phyloP scores from a whole-genome alignment of 2,329 filamentous ascomycete genomes.

The Pyrenochaeta sp. region DNA sequence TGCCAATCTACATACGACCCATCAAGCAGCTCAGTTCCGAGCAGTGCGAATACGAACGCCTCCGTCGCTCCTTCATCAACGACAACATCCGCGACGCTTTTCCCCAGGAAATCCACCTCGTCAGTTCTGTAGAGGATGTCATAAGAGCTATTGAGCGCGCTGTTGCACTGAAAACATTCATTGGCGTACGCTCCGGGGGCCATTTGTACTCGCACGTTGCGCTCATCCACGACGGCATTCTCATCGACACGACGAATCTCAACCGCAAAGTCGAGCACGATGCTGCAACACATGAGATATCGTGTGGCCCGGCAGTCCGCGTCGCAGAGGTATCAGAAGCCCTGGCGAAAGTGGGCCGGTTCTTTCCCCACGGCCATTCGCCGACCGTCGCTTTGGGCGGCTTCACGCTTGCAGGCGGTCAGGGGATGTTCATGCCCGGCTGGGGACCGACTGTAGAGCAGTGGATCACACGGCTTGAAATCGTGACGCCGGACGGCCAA shows the following conservation, averaged over 20 bases:
- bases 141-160: no score
- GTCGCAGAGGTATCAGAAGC: constrained; percentile 13
- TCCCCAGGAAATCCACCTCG: no score
- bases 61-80: no score
- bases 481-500: constrained; percentile 44
- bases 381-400: constrained; percentile 34
- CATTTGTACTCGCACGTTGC: constrained; percentile 19
- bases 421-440: constrained; percentile 37
- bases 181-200: constrained; percentile 26
- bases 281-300: constrained; percentile 12
- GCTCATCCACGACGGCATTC: constrained; percentile 20
- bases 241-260: constrained; percentile 23
- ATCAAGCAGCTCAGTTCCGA: no score
- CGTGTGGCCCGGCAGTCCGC: constrained; percentile 21
- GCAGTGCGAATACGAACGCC: no score
- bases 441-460: constrained; percentile 30
- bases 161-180: no score
- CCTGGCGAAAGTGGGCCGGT: constrained; percentile 14
- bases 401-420: constrained; percentile 37
- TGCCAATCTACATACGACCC: no score
- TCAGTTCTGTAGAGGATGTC: no score
- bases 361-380: constrained; percentile 34
- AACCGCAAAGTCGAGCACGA: constrained; percentile 22
- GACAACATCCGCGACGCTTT: no score
- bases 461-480: constrained; percentile 34